Conservation (phyloP, 148 eudicot genomes). For the Polygonum aviculare region DNA sequence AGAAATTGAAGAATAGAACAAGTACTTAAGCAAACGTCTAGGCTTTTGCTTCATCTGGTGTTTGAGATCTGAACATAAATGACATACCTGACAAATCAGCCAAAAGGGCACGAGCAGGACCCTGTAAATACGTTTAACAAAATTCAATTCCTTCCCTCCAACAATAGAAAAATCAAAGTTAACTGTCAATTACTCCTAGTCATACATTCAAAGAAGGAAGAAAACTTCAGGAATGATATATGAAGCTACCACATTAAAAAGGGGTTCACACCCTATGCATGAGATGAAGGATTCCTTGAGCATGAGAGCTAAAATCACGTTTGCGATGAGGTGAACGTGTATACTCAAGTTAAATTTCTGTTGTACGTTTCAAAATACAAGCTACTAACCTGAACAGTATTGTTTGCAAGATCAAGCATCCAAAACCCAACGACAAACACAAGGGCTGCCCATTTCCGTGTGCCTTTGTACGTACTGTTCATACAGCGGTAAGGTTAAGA, state of each 20-base stretch:
- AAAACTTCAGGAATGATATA: slow-evolving; percentile 1
- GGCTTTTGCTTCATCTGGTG: background rate
- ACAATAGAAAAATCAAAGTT: background rate
- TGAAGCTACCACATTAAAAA: background rate
- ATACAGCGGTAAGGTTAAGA: slow-evolving; percentile 18
- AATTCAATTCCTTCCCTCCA: background rate
- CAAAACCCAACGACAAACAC: slow-evolving; percentile 88
- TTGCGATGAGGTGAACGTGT: background rate
- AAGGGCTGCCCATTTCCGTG: slow-evolving; percentile 86
- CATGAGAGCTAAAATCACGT: background rate
- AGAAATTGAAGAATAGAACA: slow-evolving; percentile 8
- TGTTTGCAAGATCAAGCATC: slow-evolving; percentile 98
- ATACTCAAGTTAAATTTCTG: background rate
- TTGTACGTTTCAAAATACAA: background rate
- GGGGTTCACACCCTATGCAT: background rate
- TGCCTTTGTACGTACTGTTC: slow-evolving; percentile 87
- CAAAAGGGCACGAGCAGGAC: slow-evolving; percentile 97
- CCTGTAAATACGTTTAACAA: slow-evolving; percentile 31
- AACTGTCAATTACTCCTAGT: background rate
- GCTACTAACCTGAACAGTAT: slow-evolving; percentile 78
- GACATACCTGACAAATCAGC: slow-evolving; percentile 84
- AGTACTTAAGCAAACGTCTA: background rate
- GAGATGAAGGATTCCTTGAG: background rate
- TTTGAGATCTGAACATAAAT: background rate
- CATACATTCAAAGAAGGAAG: background rate